A percentile compares a stretch with the other conserved stretches of the same genome.
Evolutionary conservation across 805 yeast species (phyloP).

Genomic region (Ascoidea tarda): DNA sequence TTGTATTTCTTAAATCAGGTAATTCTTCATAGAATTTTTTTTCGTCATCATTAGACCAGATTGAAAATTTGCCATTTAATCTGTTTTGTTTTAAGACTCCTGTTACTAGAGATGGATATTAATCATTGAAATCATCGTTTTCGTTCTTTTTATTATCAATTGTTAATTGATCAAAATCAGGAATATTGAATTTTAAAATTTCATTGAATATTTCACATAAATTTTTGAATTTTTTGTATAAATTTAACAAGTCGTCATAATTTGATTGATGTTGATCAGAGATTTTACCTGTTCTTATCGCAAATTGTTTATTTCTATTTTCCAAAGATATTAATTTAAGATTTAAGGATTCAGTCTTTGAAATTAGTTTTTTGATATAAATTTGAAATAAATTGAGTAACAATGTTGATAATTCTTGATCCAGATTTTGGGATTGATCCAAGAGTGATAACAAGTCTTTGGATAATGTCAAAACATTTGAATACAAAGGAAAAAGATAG

Average conservation of each 20-base stretch:
- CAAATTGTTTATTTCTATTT: slow-evolving; percentile 32
- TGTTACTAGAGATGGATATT: not conserved
- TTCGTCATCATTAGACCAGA: slow-evolving; percentile 61
- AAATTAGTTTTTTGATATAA: slow-evolving; percentile 10
- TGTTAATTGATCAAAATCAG: slow-evolving; percentile 12
- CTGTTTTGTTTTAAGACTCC: not conserved
- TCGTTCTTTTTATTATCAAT: slow-evolving; percentile 4
- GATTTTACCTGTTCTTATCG: slow-evolving; percentile 53
- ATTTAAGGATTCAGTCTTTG: slow-evolving; percentile 22
- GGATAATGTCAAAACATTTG: not conserved
- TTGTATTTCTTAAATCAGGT: slow-evolving; percentile 25
- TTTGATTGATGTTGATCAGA: slow-evolving; percentile 21
- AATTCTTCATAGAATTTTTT: slow-evolving; percentile 47
- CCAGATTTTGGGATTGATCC: not conserved
- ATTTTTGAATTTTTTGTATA: too few relatives aligned
- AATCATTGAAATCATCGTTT: not conserved
- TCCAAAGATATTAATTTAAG: slow-evolving; percentile 21
- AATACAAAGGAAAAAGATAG: not conserved
- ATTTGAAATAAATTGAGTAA: too few relatives aligned
- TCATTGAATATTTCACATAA: not conserved
- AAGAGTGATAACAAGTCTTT: not conserved
- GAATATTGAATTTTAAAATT: not conserved
- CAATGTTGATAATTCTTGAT: not conserved
- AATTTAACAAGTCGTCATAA: slow-evolving; percentile 10
- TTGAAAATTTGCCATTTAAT: not conserved